phyloP scores from a whole-genome alignment of 2,329 filamentous ascomycete genomes.

The Penicillium nordicum region DNA sequence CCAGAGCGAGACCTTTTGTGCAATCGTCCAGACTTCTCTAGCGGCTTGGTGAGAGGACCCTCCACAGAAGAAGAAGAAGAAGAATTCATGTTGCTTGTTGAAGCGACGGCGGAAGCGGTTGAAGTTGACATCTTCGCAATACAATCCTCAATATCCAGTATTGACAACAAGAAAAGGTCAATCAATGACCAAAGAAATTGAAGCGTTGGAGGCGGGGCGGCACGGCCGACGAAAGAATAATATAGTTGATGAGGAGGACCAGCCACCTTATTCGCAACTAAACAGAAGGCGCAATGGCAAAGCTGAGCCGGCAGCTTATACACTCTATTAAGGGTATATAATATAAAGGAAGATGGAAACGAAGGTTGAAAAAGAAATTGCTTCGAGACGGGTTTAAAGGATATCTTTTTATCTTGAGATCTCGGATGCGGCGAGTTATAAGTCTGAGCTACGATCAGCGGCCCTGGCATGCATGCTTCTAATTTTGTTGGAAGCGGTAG shows the following conservation, averaged over 20 bases:
- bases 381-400: constrained; percentile 4
- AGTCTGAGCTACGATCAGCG: constrained; percentile 9
- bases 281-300: constrained; percentile 29
- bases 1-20: constrained; percentile 92
- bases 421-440: constrained; percentile 17
- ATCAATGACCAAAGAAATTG: constrained; percentile 2
- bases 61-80: not conserved
- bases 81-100: not conserved
- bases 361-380: constrained; percentile 17
- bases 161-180: not conserved
- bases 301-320: constrained; percentile 44
- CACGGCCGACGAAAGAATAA: constrained; percentile 11
- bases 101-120: not conserved
- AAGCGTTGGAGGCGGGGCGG: too few relatives aligned
- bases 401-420: constrained; percentile 14
- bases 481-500: constrained; percentile 18
- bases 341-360: constrained; percentile 25
- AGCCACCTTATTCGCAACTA: constrained; percentile 13
- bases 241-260: constrained; percentile 14
- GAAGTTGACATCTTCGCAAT: constrained; percentile 6
- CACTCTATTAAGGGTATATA: constrained; percentile 31
- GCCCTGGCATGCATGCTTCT: constrained; percentile 18
- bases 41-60: not conserved
- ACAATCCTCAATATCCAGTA: constrained; percentile 7
- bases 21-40: constrained; percentile 54